Evolutionary conservation across 148 eudicot genomes (phyloP).

Genomic region (Rhododendron kiyosumense): DNA sequence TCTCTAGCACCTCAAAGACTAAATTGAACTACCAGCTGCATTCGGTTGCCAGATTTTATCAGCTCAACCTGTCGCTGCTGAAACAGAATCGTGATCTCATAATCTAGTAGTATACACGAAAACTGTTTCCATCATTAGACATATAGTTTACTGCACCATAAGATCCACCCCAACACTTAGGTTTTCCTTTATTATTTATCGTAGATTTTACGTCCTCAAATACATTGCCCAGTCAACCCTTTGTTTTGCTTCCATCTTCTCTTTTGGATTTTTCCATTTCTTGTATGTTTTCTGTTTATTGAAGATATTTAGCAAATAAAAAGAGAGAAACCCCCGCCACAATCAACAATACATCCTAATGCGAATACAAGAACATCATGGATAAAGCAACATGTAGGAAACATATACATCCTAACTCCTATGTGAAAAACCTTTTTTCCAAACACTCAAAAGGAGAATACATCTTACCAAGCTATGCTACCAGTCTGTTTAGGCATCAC

Average conservation of each 20-base stretch:
- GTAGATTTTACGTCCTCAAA: neutral
- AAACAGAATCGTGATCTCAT: neutral
- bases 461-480: neutral
- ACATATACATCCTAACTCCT: neutral
- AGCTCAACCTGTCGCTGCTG: neutral
- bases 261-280: neutral
- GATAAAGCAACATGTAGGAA: neutral
- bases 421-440: neutral
- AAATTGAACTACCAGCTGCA: neutral
- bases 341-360: neutral
- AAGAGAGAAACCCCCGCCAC: neutral
- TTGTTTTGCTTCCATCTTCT: neutral
- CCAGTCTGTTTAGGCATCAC: neutral
- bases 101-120: neutral
- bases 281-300: neutral
- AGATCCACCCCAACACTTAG: neutral
- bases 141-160: neutral
- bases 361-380: neutral
- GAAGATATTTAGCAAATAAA: neutral
- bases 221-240: neutral
- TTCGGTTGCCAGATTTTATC: neutral
- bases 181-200: neutral
- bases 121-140: neutral
- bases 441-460: neutral
- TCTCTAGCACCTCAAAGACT: slow-evolving; percentile 5